These are phyloP conservation scores for Amylocystis lapponica DNA, from an alignment of 768 basidiomycete species.

Conservation along the genomic window DNA sequence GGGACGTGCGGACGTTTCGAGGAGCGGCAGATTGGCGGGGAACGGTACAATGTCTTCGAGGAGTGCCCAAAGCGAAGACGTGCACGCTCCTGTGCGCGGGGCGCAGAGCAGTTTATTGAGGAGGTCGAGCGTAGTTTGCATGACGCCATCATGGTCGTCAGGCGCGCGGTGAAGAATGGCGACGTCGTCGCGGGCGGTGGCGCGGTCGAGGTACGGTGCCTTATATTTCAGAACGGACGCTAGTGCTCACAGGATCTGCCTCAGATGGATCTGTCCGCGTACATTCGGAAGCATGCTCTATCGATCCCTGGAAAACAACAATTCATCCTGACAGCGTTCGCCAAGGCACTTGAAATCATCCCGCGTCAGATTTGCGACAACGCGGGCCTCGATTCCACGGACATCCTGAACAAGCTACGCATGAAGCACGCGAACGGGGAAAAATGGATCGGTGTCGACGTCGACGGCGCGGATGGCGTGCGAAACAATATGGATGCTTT, in stretches of 20 bases:
- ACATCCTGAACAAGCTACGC: constrained; percentile 93
- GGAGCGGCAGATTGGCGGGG: constrained; percentile 94
- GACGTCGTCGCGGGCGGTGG: constrained; percentile 98
- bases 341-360: constrained; percentile 95
- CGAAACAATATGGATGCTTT: constrained; percentile 97
- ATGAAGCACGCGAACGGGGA: constrained; percentile 92
- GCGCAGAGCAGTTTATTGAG: constrained; percentile 98
- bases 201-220: constrained; percentile 75
- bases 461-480: constrained; percentile 83
- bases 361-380: constrained; percentile 99
- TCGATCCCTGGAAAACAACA: constrained; percentile 95
- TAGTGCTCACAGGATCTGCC: not conserved
- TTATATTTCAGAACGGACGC: not conserved
- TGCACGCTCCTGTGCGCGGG: constrained; percentile 98
- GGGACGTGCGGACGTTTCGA: constrained; percentile 92
- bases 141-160: constrained; percentile 99
- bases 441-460: constrained; percentile 91
- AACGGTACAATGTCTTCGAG: constrained; percentile 94
- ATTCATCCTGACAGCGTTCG: constrained; percentile 90
- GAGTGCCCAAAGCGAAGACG: constrained; percentile 85
- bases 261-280: constrained; percentile 96
- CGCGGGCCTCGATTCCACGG: constrained; percentile 95
- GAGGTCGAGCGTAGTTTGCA: constrained; percentile 97
- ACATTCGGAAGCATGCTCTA: constrained; percentile 85
- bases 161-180: constrained; percentile 91